Evolutionary conservation across 495 filamentous ascomycete species (phyloP), one percentile per base, ranked within the genome.

Genomic region (Talaromyces liani): DNA sequence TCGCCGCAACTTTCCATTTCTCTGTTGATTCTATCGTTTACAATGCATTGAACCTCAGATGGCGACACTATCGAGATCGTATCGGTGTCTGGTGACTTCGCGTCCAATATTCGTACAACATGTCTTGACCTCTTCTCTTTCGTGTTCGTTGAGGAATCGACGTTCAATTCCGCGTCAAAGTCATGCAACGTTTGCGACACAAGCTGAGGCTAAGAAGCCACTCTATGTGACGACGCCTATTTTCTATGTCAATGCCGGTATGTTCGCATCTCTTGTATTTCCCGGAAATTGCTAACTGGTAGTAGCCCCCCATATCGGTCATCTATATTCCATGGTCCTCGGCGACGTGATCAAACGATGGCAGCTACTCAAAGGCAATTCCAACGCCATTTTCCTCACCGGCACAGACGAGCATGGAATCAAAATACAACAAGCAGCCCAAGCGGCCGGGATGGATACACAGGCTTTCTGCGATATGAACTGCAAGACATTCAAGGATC

Each of bases 381-480:
- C 64, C 6, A 75, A 79, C 51, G 90, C 93, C 3, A 80, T 91
- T 65, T 77, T 98, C 5, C 85, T 87, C 69, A 98, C 95, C 0
- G 94, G 94, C 31, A 97, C 92, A n/a, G 94, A 98, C 73, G 94
- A 98, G 71, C 93, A 98, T 72, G 94, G 94, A 18, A 92, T 96
- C 87, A 98, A 98, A 77, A 88, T 98, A 58, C 94, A 98, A 73
- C 88, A 85, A 73, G 94, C 94, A 1, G 91, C 94, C 4, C 75
- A 78, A 16, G 75, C 82, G 66, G 85, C 88, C 7, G 82, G 82
- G 12, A 81, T 82, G 69, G 85, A 87, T 47, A 83, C 83, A 3
- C 81, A 85, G 68, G 72, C 80, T 4, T 88, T 89, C 65, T 88
- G 86, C 69, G 85, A 84, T 66, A 76, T 77, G 71, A 82, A 80